Conservation (phyloP, 2,329 filamentous ascomycete genomes). For the Stromatinia cepivora region DNA sequence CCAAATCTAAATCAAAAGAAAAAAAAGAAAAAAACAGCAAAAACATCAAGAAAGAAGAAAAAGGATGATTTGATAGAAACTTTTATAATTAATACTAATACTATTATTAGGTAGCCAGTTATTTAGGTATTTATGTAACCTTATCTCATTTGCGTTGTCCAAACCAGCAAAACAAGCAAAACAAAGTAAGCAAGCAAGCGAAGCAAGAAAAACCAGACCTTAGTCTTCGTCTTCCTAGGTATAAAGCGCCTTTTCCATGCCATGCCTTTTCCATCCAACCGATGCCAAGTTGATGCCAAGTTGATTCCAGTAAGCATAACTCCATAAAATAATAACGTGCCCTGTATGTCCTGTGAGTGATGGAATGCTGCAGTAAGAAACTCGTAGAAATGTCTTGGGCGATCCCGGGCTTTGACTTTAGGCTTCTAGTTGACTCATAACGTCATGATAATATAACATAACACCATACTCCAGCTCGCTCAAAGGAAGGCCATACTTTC, state of each 20-base stretch:
- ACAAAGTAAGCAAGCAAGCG: not conserved
- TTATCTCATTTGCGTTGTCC: too few species aligned
- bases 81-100: too few species aligned
- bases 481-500: not conserved
- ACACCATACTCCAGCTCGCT: not conserved
- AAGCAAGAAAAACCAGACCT: not conserved
- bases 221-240: not conserved
- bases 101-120: too few species aligned
- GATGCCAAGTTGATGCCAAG: not conserved
- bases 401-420: not conserved
- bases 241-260: slow-evolving; percentile 11
- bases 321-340: not conserved
- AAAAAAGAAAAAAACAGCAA: too few species aligned
- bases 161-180: not conserved
- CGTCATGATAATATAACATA: not conserved
- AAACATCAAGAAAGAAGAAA: too few species aligned
- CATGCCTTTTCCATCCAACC: not conserved
- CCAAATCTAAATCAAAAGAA: too few species aligned
- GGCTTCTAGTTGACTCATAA: not conserved
- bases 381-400: too few species aligned
- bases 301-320: too few species aligned
- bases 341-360: not conserved
- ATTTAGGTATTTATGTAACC: too few species aligned
- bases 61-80: too few species aligned
- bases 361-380: too few species aligned